Evolutionary conservation across 1,284 basidiomycete genomes (phyloP).

Genomic region (Ustilago xerochloae): DNA sequence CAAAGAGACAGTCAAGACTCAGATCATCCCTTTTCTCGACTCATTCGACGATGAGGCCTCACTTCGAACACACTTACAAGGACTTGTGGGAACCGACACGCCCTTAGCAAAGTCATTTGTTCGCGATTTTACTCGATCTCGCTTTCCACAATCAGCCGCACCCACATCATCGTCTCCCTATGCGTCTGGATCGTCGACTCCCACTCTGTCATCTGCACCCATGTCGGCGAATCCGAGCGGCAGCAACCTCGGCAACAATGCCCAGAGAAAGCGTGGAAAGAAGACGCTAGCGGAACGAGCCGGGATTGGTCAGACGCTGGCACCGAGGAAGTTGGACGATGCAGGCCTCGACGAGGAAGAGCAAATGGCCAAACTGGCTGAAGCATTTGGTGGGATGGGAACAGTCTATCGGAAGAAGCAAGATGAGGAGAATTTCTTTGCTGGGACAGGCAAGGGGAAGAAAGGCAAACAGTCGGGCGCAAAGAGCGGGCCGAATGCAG

Average conservation of each 20-base stretch:
- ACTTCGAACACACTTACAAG: slow-evolving; percentile 38
- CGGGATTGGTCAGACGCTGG: slow-evolving; percentile 28
- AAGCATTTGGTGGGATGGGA: slow-evolving; percentile 45
- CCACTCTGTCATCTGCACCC: neutral
- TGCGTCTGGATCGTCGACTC: slow-evolving; percentile 13
- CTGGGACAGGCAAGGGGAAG: slow-evolving; percentile 31
- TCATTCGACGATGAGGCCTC: slow-evolving; percentile 37
- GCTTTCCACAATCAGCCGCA: slow-evolving; percentile 24
- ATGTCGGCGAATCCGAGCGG: neutral
- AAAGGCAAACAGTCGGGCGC: slow-evolving; percentile 12
- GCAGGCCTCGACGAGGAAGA: slow-evolving; percentile 9
- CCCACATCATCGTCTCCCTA: too few relatives aligned
- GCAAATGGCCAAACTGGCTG: slow-evolving; percentile 34
- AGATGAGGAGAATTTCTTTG: slow-evolving; percentile 36
- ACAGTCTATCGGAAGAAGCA: slow-evolving; percentile 45
- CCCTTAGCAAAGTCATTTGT: slow-evolving; percentile 32
- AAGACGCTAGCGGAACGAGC: slow-evolving; percentile 39
- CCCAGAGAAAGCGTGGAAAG: slow-evolving; percentile 27
- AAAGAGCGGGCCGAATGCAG: neutral
- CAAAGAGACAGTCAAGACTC: slow-evolving; percentile 39
- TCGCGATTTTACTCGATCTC: slow-evolving; percentile 29
- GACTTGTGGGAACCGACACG: slow-evolving; percentile 38
- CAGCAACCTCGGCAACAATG: neutral
- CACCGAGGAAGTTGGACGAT: slow-evolving; percentile 27
- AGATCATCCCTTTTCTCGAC: slow-evolving; percentile 49